Evolutionary conservation across 106 monocot species (phyloP), one percentile per base, ranked within the genome.

Genomic region (Dendrobium officinale): DNA sequence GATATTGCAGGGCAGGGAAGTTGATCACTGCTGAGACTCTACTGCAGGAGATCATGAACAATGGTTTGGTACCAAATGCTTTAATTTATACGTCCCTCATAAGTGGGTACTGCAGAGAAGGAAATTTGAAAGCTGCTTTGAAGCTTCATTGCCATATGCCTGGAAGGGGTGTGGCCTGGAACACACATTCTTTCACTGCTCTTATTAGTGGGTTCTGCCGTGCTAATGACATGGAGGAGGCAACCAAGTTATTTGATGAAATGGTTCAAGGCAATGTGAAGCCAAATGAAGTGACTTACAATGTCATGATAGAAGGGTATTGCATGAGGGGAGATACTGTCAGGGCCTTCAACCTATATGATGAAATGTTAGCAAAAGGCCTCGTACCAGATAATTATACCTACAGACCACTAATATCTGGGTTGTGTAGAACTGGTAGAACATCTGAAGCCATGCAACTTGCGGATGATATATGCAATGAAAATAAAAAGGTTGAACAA

Each of bases 221-320:
- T 70, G 85, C 88, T 77, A 87, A 84, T 68, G 83, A 83, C 76
- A 91, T 98, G 90, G 79, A 41, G 8, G 78, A 92, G 86, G 87
- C 94, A 13, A 80, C 83, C 48, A 81, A 74, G 55, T n/a, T 94
- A 18, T 94, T 98, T 80, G 66, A 86, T 75, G 85, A 98, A 79
- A 94, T 98, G 97, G 37, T 88, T 41, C 77, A 78, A 8, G 37
- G 77, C 2, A 87, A 87, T 78, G 83, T 98, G 55, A 44, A 78
- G 24, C 97, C 94, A 78, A 98, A 92, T 86, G 91, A 92, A 79
- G 90, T 92, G 37, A 98, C 94, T 67, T 98, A 89, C 77, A 98
- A 94, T 89, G 90, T 91, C 79, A 94, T 98, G 94, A 98, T 98
- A 58, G 94, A 98, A 86, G 97, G 97, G 2, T 92, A 92, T 73